Conservation (phyloP, 768 basidiomycete species). For the Auricularia auricula-judae region DNA sequence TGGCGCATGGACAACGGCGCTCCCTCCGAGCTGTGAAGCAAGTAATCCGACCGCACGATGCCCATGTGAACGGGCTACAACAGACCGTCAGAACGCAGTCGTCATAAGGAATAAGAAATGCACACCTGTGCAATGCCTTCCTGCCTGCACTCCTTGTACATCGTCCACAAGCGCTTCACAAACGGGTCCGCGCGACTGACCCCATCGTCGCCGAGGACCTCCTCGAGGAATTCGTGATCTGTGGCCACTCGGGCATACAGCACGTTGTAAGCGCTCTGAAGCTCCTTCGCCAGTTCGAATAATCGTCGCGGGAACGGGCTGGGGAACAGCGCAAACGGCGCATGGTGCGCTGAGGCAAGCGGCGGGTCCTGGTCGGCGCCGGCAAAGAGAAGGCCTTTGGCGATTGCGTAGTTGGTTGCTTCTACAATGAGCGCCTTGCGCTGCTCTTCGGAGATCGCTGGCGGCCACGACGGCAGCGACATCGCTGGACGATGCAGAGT, state of each 20-base stretch:
- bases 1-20: slow-evolving; percentile 62
- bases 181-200: slow-evolving; percentile 81
- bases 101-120: not conserved
- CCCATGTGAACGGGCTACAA: slow-evolving; percentile 73
- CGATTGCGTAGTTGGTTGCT: slow-evolving; percentile 74
- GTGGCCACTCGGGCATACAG: slow-evolving; percentile 78
- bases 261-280: slow-evolving; percentile 74
- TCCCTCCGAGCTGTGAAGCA: slow-evolving; percentile 49
- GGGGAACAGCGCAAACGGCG: slow-evolving; percentile 81
- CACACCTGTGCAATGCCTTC: slow-evolving; percentile 49
- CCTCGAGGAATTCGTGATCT: slow-evolving; percentile 71
- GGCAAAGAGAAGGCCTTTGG: slow-evolving; percentile 70
- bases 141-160: slow-evolving; percentile 69
- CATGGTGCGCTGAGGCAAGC: slow-evolving; percentile 64
- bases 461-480: slow-evolving; percentile 50
- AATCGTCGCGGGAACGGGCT: slow-evolving; percentile 69
- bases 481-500: not conserved
- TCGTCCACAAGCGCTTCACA: slow-evolving; percentile 73
- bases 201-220: slow-evolving; percentile 68
- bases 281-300: slow-evolving; percentile 49
- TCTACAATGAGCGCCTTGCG: slow-evolving; percentile 46
- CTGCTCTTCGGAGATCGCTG: slow-evolving; percentile 46
- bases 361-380: slow-evolving; percentile 29
- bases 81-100: not conserved
- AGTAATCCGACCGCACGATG: slow-evolving; percentile 89